phyloP scores from a whole-genome alignment of 2,329 filamentous ascomycete genomes.

The Tolypocladium capitatum region DNA sequence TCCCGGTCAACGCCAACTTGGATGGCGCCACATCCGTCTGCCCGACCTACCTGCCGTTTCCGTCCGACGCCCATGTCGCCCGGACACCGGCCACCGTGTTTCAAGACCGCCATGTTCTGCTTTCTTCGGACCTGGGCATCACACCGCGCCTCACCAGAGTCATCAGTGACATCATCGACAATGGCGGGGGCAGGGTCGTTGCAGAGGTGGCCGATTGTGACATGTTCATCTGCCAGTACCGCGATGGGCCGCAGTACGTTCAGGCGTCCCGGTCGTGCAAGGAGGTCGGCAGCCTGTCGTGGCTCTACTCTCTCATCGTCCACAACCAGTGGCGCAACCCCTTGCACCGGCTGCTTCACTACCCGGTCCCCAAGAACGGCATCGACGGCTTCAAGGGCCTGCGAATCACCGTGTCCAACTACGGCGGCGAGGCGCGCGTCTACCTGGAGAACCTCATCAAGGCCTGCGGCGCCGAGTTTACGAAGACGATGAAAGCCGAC shows the following conservation, averaged over 20 bases:
- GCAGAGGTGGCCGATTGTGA: conserved; percentile 55
- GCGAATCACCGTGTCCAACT: conserved; percentile 87
- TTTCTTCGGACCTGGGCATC: conserved; percentile 63
- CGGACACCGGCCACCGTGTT: conserved; percentile 59
- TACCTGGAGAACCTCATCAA: conserved; percentile 87
- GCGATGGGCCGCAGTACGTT: conserved; percentile 67
- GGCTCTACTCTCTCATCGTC: conserved; percentile 87
- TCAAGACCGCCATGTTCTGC: conserved; percentile 59
- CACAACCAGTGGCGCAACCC: conserved; percentile 83
- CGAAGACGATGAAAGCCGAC: conserved; percentile 86
- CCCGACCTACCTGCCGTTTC: conserved; percentile 29
- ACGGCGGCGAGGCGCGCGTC: conserved; percentile 82
- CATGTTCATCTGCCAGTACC: conserved; percentile 77
- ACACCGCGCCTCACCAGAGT: conserved; percentile 51
- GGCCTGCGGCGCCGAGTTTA: conserved; percentile 76
- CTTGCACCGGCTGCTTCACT: conserved; percentile 71
- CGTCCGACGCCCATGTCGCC: conserved; percentile 25
- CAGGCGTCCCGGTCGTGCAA: conserved; percentile 64
- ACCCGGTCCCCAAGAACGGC: conserved; percentile 65
- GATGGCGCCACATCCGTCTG: conserved; percentile 48
- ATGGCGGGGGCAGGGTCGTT: conserved; percentile 59
- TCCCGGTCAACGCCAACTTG: conserved; percentile 47
- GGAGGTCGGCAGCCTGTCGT: conserved; percentile 81
- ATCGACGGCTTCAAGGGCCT: conserved; percentile 66
- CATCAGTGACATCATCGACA: conserved; percentile 55